Evolutionary conservation across 1,139 yeast genomes (phyloP), one percentile per base, ranked within the genome.

Genomic region (Kodamaea sp.): DNA sequence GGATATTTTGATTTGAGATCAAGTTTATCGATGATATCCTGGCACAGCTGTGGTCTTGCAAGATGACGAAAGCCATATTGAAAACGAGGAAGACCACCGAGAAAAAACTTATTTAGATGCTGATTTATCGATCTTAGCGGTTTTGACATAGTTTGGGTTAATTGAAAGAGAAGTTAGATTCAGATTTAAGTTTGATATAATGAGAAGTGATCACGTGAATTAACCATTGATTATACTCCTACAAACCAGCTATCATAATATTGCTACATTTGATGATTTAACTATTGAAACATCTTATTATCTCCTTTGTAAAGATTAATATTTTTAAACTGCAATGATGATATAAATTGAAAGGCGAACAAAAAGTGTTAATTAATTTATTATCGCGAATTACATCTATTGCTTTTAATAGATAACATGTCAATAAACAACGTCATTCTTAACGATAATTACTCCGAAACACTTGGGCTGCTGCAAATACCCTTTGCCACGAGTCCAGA

Each of bases 1-100:
- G 72, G 65, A 48, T 79, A 81, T 30, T 64, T 61, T 4, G 56
- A 41, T 28, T 57, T 58, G 39, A 80, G 58, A 24, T 70, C 52
- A 15, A 78, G 52, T 40, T 60, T 65, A 32, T 77, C 73, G 5
- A 80, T 42, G 23, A 79, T 60, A 15, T 47, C 44, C 48, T 70
- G 75, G 41, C 70, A 65, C 9, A 55, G 45, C 8, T 44, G 45
- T 3, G 66, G 62, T 24, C 54, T 46, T 3, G 49, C 46, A 7
- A 66, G 40, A 34, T 58, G 50, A 34, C 52, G 52, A 43, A 49
- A 52, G 9, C 54, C 55, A 42, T 59, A 56, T 37, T 56, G 62
- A 38, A 51, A 50, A 32, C 49, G 48, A 5, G 62, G 55, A 15
- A 49, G 48, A 2, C 38, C 55, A 24, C 38, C 52, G 47, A 29